These are phyloP conservation scores for Platanthera zijinensis DNA, from an alignment of 106 monocot genomes.

Conservation along the genomic window DNA sequence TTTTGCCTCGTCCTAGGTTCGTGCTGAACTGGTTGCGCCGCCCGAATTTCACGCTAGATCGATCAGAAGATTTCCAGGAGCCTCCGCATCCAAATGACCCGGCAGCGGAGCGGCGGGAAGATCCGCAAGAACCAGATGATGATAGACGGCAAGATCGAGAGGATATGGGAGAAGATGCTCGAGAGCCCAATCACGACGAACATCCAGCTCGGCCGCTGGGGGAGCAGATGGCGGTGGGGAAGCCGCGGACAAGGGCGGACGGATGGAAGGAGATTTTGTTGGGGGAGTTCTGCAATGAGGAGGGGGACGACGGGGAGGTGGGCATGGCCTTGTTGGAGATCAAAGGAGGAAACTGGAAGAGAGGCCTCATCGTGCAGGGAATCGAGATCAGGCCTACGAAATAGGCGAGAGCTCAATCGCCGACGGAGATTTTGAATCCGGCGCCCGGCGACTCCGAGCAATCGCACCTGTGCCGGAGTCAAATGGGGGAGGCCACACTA, in stretches of 20 bases:
- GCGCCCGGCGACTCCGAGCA: too few relatives aligned
- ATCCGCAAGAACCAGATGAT: too few relatives aligned
- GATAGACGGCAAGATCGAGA: too few relatives aligned
- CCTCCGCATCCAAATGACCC: not conserved
- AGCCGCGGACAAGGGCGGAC: conserved; percentile 16
- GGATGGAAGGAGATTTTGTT: conserved; percentile 53
- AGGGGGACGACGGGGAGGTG: conserved; percentile 40
- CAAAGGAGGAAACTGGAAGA: conserved; percentile 26
- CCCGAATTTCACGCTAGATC: not conserved
- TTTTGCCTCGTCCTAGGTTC: not conserved
- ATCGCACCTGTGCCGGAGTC: too few relatives aligned
- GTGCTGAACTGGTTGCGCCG: too few relatives aligned
- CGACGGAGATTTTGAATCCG: too few relatives aligned
- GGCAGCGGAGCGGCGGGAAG: not conserved
- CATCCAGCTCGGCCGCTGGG: too few relatives aligned
- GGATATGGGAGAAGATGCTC: not conserved
- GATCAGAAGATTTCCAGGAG: not conserved
- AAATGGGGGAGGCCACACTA: too few relatives aligned
- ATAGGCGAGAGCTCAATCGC: not conserved
- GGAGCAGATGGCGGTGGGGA: not conserved
- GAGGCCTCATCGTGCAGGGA: conserved; percentile 45
- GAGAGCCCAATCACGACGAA: not conserved
- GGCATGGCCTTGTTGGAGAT: conserved; percentile 24
- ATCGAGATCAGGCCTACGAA: conserved; percentile 48
- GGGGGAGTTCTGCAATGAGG: conserved; percentile 41